A percentile compares a stretch with the other conserved stretches of the same genome.
Evolutionary conservation across 2,329 filamentous ascomycete genomes (phyloP).

Genomic region (Pseudogymnoascus sp.): DNA sequence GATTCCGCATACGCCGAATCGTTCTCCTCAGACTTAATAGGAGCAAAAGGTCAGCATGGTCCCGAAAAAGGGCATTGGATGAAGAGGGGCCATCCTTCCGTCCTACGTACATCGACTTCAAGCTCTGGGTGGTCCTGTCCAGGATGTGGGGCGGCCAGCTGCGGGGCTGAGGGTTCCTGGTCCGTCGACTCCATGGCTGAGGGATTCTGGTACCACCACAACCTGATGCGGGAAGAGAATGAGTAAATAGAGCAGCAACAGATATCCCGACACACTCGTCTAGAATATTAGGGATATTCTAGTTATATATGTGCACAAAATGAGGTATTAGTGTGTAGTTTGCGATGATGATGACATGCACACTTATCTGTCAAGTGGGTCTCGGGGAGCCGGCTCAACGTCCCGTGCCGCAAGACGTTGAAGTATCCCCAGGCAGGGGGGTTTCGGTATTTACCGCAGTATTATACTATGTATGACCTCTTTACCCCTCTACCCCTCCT

Average conservation of each 20-base stretch:
- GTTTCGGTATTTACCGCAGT: background rate
- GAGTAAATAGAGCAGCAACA: background rate
- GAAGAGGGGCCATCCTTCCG: background rate
- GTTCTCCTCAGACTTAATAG: background rate
- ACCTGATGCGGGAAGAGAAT: background rate
- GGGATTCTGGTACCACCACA: background rate
- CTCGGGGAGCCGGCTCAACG: background rate
- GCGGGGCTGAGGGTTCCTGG: background rate
- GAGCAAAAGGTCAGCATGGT: background rate
- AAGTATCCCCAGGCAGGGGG: background rate
- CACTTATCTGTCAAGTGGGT: background rate
- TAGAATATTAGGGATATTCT: background rate
- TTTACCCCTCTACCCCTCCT: background rate
- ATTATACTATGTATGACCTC: background rate
- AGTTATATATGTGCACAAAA: background rate
- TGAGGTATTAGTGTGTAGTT: background rate
- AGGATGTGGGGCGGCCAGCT: background rate
- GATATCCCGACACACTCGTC: background rate
- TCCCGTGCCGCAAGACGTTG: background rate
- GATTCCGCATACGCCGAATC: slow-evolving; percentile 1
- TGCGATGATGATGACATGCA: background rate
- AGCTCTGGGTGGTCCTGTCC: background rate
- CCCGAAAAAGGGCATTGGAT: background rate
- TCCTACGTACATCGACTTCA: background rate
- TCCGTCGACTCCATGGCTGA: background rate